A percentile compares a stretch with the other conserved stretches of the same genome.
Conservation (phyloP, 2,329 filamentous ascomycete genomes). For the Pseudocercospora fijiensis region DNA sequence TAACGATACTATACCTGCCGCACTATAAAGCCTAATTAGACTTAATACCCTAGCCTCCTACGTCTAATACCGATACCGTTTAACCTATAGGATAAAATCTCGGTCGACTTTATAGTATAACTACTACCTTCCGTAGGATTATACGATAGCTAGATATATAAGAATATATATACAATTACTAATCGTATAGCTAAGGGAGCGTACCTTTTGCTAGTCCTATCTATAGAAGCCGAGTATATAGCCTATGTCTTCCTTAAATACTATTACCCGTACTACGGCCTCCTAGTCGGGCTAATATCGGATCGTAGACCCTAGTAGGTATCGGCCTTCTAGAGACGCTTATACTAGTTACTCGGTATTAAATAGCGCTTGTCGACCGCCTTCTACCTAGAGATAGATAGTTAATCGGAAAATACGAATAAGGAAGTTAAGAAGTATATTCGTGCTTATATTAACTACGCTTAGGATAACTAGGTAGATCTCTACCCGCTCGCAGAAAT, state of each 20-base stretch:
- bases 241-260: background rate
- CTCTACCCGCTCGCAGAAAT: background rate
- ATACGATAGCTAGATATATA: background rate
- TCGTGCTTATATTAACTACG: background rate
- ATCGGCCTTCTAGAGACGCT: background rate
- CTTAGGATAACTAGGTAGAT: background rate
- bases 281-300: background rate
- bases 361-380: background rate
- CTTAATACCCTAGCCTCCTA: background rate
- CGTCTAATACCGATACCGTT: background rate
- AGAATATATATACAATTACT: background rate
- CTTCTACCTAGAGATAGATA: background rate
- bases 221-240: background rate
- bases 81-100: background rate
- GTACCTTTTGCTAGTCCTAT: background rate
- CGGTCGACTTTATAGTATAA: background rate
- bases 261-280: background rate
- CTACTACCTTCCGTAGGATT: background rate
- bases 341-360: conserved; percentile 1
- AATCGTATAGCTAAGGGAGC: background rate
- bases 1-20: background rate
- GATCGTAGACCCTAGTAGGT: background rate
- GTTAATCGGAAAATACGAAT: background rate
- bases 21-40: background rate
- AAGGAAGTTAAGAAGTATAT: conserved; percentile 1